phyloP scores from a whole-genome alignment of 306 rosid species.

The Fragaria ananassa region DNA sequence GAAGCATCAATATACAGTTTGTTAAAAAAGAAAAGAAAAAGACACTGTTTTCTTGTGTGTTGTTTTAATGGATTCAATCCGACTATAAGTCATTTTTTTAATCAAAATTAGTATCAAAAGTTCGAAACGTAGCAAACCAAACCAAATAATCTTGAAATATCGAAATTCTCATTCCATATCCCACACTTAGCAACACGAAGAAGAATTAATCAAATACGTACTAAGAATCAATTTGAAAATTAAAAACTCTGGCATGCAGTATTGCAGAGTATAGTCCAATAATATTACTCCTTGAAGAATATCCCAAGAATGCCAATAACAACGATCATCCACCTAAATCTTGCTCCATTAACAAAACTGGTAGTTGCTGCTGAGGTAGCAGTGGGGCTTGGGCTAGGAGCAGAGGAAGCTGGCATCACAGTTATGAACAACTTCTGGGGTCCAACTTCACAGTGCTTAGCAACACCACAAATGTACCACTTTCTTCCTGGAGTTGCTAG shows the following conservation, averaged over 20 bases:
- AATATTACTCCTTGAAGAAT: background rate
- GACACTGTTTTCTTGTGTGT: no score
- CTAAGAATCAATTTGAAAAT: background rate
- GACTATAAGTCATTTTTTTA: no score
- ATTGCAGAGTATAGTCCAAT: background rate
- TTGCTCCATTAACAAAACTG: background rate
- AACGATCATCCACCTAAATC: background rate
- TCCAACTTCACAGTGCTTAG: slow-evolving; percentile 4
- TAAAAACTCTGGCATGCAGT: no score
- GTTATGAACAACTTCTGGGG: slow-evolving; percentile 29
- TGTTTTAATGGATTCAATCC: no score
- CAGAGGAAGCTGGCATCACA: slow-evolving; percentile 11
- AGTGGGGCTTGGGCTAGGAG: slow-evolving; percentile 4
- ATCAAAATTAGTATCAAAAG: no score
- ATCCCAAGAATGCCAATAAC: background rate
- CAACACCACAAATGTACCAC: slow-evolving; percentile 4
- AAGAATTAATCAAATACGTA: background rate
- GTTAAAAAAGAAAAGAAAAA: no score
- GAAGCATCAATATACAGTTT: no score
- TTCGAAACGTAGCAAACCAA: no score
- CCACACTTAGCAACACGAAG: background rate
- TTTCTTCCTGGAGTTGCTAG: slow-evolving; percentile 16
- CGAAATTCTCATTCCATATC: no score
- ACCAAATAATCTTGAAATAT: no score
- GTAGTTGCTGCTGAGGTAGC: background rate